Evolutionary conservation across 257 asterid species (phyloP).

Genomic region (Petunia axillaris): DNA sequence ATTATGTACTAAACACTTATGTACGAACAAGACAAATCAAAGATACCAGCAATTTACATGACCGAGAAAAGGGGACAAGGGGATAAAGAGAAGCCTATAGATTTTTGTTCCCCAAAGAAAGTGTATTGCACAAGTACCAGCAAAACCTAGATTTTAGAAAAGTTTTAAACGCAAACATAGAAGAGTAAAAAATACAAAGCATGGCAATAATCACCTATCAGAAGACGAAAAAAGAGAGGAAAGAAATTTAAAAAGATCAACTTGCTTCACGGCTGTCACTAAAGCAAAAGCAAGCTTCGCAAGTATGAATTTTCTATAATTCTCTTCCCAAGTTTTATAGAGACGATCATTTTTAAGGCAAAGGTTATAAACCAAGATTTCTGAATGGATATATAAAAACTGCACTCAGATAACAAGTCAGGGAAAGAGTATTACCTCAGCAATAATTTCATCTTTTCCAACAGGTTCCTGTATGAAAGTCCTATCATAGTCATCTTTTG

Average conservation of each 20-base stretch:
- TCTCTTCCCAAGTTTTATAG: not conserved
- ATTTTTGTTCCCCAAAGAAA: not conserved
- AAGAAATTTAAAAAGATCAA: not conserved
- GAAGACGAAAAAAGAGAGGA: not conserved
- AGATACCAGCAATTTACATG: not conserved
- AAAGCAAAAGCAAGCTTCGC: constrained; percentile 13
- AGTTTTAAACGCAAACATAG: not conserved
- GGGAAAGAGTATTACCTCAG: constrained; percentile 58
- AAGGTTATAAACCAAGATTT: not conserved
- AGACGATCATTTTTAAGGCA: not conserved
- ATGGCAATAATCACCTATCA: not conserved
- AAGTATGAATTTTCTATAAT: constrained; percentile 17
- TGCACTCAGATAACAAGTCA: not conserved
- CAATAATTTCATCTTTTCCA: constrained; percentile 75
- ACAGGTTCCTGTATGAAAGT: constrained; percentile 63
- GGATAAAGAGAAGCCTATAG: not conserved
- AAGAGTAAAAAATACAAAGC: not conserved
- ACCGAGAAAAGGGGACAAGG: not conserved
- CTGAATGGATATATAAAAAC: not conserved
- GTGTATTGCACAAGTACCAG: not conserved
- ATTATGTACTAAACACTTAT: not conserved
- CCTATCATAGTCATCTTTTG: constrained; percentile 53
- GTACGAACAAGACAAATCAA: not conserved
- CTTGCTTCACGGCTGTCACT: not conserved
- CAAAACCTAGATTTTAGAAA: not conserved